Conservation (phyloP, 1,284 basidiomycete genomes). For the Leccinum holopus region DNA sequence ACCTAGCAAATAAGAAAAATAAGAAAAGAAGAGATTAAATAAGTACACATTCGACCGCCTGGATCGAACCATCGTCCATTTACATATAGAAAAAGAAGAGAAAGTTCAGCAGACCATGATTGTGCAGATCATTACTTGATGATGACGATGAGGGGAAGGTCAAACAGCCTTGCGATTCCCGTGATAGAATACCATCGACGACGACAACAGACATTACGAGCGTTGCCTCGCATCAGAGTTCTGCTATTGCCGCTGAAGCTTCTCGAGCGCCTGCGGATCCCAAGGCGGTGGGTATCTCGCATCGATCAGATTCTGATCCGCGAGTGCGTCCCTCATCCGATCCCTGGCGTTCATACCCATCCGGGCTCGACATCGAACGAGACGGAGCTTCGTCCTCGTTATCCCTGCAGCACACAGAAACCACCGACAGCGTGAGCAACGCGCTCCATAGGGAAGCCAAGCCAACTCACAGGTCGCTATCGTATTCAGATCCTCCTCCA, state of each 20-base stretch:
- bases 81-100: not conserved
- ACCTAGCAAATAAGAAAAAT: not conserved
- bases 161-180: not conserved
- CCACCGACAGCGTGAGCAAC: not conserved
- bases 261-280: slow-evolving; percentile 49
- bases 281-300: slow-evolving; percentile 72
- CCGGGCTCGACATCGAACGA: slow-evolving; percentile 66
- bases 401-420: slow-evolving; percentile 54
- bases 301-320: slow-evolving; percentile 73
- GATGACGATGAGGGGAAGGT: not conserved
- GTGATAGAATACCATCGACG: not conserved
- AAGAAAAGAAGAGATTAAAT: slow-evolving; percentile 3
- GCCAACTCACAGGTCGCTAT: slow-evolving; percentile 73
- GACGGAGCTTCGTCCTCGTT: slow-evolving; percentile 75
- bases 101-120: slow-evolving; percentile 10
- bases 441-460: not conserved
- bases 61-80: not conserved
- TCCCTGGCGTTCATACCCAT: slow-evolving; percentile 72
- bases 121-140: not conserved
- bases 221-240: slow-evolving; percentile 11
- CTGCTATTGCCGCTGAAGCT: slow-evolving; percentile 27
- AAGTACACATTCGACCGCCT: slow-evolving; percentile 1
- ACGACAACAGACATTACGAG: slow-evolving; percentile 11
- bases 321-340: slow-evolving; percentile 65
- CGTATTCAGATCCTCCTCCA: slow-evolving; percentile 80